Base-by-base conservation (phyloP, 192 early-diverging fungal species). In the Ambispora gerdemannii region DNA sequence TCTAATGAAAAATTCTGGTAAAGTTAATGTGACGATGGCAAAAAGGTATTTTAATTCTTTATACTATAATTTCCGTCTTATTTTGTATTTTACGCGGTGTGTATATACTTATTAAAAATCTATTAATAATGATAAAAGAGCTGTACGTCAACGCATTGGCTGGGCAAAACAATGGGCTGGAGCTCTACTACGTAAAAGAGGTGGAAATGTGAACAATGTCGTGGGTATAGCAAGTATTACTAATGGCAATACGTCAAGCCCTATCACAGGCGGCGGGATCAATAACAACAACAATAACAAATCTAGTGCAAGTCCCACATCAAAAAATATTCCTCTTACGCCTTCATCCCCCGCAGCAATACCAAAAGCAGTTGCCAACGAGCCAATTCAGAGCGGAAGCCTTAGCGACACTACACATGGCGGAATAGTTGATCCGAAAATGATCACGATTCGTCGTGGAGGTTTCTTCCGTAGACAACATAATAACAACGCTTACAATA, bases 91-190 rank as follows among this genome's bases (percentile, higher is more conserved):
- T n/a, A n/a, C n/a, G n/a, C n/a, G n/a, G n/a, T n/a, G n/a, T n/a
- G n/a, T n/a, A n/a, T n/a, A n/a, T n/a, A n/a, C n/a, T n/a, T n/a
- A n/a, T n/a, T n/a, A n/a, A n/a, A n/a, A n/a, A n/a, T n/a, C n/a
- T n/a, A n/a, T n/a, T n/a, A n/a, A n/a, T n/a, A n/a, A 30, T 3
- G 30, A 4, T 3, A 20, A 52, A 51, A 67, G 81, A 36, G 81
- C 78, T 13, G 81, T 83, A 32, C 53, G 75, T 34, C 80, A 83
- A 74, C 67, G 82, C 47, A 77, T 82, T 24, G 78, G 76, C 2
- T 83, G 82, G 83, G 81, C 80, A 10, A 82, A 78, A 63, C 79
- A 80, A 38, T 85, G 83, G 83, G 74, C 80, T 19, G 82, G 80
- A 22, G 73, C 76, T 3, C 55, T 83, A n/a, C 81, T 85, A 53